Base-by-base conservation (phyloP, 805 yeast genomes). In the Yamadazyma ubonensis region DNA sequence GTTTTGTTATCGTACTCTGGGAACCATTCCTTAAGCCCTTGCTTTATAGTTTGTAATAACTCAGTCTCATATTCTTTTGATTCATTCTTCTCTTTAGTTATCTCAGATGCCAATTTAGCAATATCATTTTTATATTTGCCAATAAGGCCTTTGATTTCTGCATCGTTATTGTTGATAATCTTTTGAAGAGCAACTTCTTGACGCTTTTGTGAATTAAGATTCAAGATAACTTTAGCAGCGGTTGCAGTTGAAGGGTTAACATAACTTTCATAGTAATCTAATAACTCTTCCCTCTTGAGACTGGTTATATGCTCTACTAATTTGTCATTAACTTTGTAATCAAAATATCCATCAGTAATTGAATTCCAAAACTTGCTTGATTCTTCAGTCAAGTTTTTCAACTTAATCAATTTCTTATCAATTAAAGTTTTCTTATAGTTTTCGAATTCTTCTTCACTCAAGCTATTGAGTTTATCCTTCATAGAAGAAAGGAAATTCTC, bases 341-440 rank as follows among this genome's bases (percentile, higher is more conserved):
- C 87, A 55, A 84, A 90, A 60, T 70, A 84, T 5, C 96, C 96
- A 41, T 78, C 71, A 21, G 78, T 76, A 42, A 93, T 83, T 10
- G 78, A 71, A 39, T 74, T 69, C 77, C 88, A 80, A 58, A 77
- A 82, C 51, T 81, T 67, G 7, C 65, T 55, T 35, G 78, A 71
- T 61, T 93, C 98, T 57, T 91, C 96, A 39, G 69, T 65, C 62
- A 90, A 69, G 51, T 88, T 89, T 63, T 86, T 87, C 52, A 76
- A 70, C 51, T 84, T 86, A 53, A 85, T 86, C 29, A 77, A 61
- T 50, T 86, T 79, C 58, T 78, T 77, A 41, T 75, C 73, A 39
- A 80, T 65, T 43, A 90, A 71, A 1, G 96, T 84, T 38, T 73
- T 74, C 39, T 85, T 82, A 59, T 83, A 86, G 49, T 78, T 78